Conservation (phyloP, 2,329 filamentous ascomycete species). For the Coniochaeta prunicola region DNA sequence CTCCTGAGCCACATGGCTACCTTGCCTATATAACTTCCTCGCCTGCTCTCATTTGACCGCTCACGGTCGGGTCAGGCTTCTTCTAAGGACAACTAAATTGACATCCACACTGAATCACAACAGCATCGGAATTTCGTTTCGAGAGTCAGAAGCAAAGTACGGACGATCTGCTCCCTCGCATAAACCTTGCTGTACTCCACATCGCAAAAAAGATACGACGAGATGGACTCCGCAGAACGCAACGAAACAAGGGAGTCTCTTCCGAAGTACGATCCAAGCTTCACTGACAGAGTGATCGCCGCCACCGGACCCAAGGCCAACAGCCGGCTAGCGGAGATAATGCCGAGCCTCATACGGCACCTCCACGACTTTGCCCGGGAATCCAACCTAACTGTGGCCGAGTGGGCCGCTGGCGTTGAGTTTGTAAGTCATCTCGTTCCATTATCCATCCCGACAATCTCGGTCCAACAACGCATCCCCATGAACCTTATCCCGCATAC, state of each 20-base stretch:
- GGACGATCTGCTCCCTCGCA: background rate
- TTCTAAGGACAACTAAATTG: background rate
- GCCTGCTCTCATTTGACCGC: too few relatives aligned
- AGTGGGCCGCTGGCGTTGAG: constrained; percentile 54
- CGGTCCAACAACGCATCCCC: background rate
- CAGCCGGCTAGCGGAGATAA: constrained; percentile 46
- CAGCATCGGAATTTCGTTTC: background rate
- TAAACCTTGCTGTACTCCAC: background rate
- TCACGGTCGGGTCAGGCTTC: too few relatives aligned
- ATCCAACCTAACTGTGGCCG: constrained; percentile 53
- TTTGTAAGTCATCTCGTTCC: constrained; percentile 41
- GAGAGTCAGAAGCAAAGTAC: background rate
- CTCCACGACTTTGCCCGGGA: constrained; percentile 59
- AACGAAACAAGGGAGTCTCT: constrained; percentile 4
- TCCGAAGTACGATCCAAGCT: constrained; percentile 25
- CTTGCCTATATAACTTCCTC: background rate
- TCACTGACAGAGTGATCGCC: constrained; percentile 57
- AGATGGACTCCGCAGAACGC: background rate
- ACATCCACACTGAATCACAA: background rate
- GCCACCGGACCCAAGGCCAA: constrained; percentile 56
- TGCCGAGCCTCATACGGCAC: constrained; percentile 48
- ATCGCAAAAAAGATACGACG: background rate
- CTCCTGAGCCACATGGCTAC: background rate
- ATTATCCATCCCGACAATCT: constrained; percentile 38
- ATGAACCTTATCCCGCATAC: background rate